Conservation (phyloP, 768 basidiomycete genomes). For the Lactifluus rugatus region DNA sequence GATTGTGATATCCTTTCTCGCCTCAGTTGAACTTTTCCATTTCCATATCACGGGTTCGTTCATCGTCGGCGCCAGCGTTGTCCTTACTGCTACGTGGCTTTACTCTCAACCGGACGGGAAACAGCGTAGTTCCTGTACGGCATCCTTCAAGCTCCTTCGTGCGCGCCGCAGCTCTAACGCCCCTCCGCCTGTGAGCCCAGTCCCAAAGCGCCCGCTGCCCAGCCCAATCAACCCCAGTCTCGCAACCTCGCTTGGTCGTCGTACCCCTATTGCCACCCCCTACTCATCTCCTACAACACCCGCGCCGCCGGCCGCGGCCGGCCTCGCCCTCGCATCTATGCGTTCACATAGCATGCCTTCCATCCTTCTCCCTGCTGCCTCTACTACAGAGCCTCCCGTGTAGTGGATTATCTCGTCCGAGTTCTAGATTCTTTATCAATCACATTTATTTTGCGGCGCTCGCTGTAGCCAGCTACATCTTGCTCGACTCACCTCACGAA, state of each 20-base stretch:
- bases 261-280: conserved; percentile 15
- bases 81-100: conserved; percentile 82
- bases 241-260: conserved; percentile 14
- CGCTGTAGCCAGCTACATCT: background rate
- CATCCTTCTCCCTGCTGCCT: conserved; percentile 2
- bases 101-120: conserved; percentile 62
- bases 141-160: conserved; percentile 16
- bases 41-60: conserved; percentile 84
- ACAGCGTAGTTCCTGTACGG: conserved; percentile 1
- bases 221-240: conserved; percentile 10
- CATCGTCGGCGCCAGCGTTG: conserved; percentile 71
- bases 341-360: conserved; percentile 20
- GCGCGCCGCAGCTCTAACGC: conserved; percentile 17
- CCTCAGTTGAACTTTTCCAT: conserved; percentile 82
- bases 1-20: conserved; percentile 92
- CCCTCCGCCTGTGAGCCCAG: conserved; percentile 7
- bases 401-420: background rate
- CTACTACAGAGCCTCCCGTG: conserved; percentile 5
- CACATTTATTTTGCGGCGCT: conserved; percentile 11
- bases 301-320: background rate
- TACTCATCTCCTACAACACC: conserved; percentile 20
- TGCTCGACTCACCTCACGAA: conserved; percentile 5
- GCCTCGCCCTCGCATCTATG: conserved; percentile 7
- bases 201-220: conserved; percentile 11
- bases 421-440: conserved; percentile 14